These are phyloP conservation scores for Chrysanthemum makinoi DNA, from an alignment of 129 eudicot genomes.

Conservation along the genomic window DNA sequence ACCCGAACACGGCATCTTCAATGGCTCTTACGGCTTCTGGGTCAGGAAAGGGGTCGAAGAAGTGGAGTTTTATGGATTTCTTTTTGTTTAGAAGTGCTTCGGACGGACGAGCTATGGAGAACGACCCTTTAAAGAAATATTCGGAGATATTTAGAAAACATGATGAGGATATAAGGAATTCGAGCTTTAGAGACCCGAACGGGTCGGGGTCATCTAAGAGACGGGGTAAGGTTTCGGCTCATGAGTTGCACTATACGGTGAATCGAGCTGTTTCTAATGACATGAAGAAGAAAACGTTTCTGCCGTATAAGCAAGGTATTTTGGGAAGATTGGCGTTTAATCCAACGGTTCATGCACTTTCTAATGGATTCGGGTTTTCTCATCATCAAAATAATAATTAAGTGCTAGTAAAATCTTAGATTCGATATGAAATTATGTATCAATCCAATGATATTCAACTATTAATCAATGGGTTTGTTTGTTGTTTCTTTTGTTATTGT, in stretches of 20 bases:
- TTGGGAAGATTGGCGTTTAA: constrained; percentile 67
- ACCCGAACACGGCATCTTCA: neutral
- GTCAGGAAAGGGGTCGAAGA: constrained; percentile 36
- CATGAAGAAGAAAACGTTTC: constrained; percentile 77
- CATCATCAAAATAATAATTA: constrained; percentile 20
- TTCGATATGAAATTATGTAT: neutral
- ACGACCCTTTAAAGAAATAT: constrained; percentile 70
- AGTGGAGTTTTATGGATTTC: constrained; percentile 75
- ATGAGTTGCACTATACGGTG: constrained; percentile 79
- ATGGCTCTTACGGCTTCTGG: constrained; percentile 33
- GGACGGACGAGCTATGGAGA: constrained; percentile 78
- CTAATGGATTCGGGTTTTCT: constrained; percentile 74
- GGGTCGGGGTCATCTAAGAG: constrained; percentile 41
- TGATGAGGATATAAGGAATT: constrained; percentile 39
- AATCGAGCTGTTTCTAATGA: constrained; percentile 77
- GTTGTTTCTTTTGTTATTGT: constrained; percentile 32
- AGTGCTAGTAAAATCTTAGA: constrained; percentile 9
- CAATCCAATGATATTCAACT: neutral
- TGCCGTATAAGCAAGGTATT: constrained; percentile 93
- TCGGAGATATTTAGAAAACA: constrained; percentile 39
- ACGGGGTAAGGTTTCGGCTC: constrained; percentile 70
- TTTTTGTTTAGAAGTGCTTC: constrained; percentile 91
- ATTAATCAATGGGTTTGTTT: constrained; percentile 14
- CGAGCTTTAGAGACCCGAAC: constrained; percentile 33
- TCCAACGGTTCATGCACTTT: constrained; percentile 69